Percentiles rank a stretch among this genome's conserved stretches.
Evolutionary conservation across 306 rosid genomes (phyloP).

Genomic region (Lathyrus sativus): DNA sequence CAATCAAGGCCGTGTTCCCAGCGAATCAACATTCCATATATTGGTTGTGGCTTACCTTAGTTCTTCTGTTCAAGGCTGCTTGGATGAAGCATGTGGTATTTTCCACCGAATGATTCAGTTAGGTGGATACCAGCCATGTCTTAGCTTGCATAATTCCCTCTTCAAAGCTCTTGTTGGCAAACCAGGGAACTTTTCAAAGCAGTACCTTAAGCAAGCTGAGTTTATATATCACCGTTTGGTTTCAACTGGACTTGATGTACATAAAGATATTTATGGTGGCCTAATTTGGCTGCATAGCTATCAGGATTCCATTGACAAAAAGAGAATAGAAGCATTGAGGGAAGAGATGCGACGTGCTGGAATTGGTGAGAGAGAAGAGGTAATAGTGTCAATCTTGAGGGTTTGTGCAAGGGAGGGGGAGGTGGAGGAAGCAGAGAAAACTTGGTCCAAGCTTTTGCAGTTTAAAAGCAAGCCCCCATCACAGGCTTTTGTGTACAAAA

Average conservation of each 20-base stretch:
- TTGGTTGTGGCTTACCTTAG: slow-evolving; percentile 88
- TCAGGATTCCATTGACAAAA: slow-evolving; percentile 78
- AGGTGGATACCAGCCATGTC: slow-evolving; percentile 90
- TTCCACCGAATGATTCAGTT: slow-evolving; percentile 93
- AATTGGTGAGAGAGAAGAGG: slow-evolving; percentile 66
- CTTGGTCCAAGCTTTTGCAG: slow-evolving; percentile 64
- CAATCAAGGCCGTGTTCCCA: slow-evolving; percentile 87
- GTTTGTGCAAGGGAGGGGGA: slow-evolving; percentile 72
- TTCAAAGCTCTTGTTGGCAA: slow-evolving; percentile 72
- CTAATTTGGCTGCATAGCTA: slow-evolving; percentile 94
- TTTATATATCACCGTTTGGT: slow-evolving; percentile 78
- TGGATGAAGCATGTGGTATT: slow-evolving; percentile 84
- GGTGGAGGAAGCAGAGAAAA: slow-evolving; percentile 64
- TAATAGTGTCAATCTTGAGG: slow-evolving; percentile 78
- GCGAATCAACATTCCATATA: slow-evolving; percentile 92
- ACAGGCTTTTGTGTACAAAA: slow-evolving; percentile 75
- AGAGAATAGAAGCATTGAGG: slow-evolving; percentile 62
- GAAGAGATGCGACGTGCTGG: slow-evolving; percentile 74
- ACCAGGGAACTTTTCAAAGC: slow-evolving; percentile 65
- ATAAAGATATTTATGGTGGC: slow-evolving; percentile 80
- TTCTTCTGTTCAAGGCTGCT: slow-evolving; percentile 71
- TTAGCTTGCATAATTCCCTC: slow-evolving; percentile 83
- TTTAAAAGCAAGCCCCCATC: slow-evolving; percentile 55
- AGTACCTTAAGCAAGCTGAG: slow-evolving; percentile 88
- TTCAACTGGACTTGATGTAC: slow-evolving; percentile 70